Evolutionary conservation across 345 rosid genomes (phyloP).

Genomic region (Acer negundo): DNA sequence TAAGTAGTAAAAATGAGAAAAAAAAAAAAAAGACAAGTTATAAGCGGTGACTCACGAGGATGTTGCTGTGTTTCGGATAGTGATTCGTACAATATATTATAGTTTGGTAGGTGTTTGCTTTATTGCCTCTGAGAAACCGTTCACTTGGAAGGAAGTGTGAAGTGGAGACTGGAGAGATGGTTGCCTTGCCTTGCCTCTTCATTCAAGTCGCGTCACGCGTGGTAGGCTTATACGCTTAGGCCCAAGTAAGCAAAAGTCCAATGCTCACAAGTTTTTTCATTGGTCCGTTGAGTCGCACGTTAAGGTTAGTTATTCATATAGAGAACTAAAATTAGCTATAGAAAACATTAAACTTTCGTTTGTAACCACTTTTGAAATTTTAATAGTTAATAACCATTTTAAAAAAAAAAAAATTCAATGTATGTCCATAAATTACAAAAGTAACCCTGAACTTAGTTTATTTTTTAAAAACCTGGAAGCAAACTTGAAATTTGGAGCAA

Average conservation of each 20-base stretch:
- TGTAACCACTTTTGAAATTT: too few species aligned
- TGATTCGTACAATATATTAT: neutral
- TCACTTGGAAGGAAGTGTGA: neutral
- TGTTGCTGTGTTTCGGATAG: neutral
- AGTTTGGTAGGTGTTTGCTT: neutral
- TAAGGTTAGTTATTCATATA: too few species aligned
- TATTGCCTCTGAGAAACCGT: slow-evolving; percentile 12
- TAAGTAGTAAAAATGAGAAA: neutral
- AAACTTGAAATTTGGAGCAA: too few species aligned
- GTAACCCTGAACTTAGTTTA: too few species aligned
- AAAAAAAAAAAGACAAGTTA: neutral
- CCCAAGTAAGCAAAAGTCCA: neutral
- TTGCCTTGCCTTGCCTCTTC: neutral
- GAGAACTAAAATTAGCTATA: too few species aligned
- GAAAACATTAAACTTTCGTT: too few species aligned
- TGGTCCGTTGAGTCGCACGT: too few species aligned
- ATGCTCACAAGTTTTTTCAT: too few species aligned
- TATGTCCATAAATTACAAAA: too few species aligned
- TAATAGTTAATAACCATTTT: too few species aligned
- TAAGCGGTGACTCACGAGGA: neutral
- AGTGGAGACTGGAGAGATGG: neutral
- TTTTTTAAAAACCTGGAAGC: too few species aligned
- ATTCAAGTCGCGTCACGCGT: neutral
- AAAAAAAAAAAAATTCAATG: too few species aligned
- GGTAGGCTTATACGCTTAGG: neutral